These are phyloP conservation scores for Ganoderma lucidum DNA, from an alignment of 1,284 basidiomycete species.

Conservation along the genomic window DNA sequence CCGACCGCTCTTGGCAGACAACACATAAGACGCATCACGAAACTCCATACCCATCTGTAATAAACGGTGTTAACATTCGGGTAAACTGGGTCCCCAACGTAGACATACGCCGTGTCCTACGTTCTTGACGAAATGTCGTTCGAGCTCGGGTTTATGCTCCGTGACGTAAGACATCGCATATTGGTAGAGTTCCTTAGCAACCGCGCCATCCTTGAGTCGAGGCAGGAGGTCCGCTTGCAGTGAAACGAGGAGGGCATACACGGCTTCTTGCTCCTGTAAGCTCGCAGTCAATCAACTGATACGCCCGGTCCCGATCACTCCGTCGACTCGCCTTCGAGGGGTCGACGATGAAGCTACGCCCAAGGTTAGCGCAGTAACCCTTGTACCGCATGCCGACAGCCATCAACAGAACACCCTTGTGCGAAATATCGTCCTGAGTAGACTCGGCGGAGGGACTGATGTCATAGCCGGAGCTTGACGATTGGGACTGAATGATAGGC, in stretches of 20 bases:
- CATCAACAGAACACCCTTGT: constrained; percentile 91
- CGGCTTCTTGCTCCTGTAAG: constrained; percentile 85
- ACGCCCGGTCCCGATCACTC: not conserved
- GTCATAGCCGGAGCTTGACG: constrained; percentile 85
- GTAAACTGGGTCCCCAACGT: not conserved
- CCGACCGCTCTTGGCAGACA: constrained; percentile 84
- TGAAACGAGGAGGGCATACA: constrained; percentile 82
- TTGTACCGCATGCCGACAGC: constrained; percentile 93
- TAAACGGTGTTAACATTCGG: constrained; percentile 9
- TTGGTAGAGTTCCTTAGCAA: constrained; percentile 83
- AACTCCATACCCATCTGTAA: constrained; percentile 92
- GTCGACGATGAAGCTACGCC: constrained; percentile 94
- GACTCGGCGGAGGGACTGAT: constrained; percentile 89
- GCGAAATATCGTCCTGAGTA: constrained; percentile 83
- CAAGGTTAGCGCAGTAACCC: constrained; percentile 92
- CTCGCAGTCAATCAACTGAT: constrained; percentile 15
- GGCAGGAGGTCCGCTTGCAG: constrained; percentile 83
- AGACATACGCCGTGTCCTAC: constrained; percentile 86
- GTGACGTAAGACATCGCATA: constrained; percentile 78
- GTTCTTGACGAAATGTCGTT: constrained; percentile 88
- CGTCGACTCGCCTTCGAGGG: constrained; percentile 77
- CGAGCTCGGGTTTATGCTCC: constrained; percentile 83
- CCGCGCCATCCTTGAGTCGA: constrained; percentile 84
- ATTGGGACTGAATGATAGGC: constrained; percentile 95
- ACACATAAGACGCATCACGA: constrained; percentile 86